A percentile compares a stretch with the other conserved stretches of the same genome.
Evolutionary conservation across 2,329 filamentous ascomycete genomes (phyloP).

Genomic region (Penicillium sp.): DNA sequence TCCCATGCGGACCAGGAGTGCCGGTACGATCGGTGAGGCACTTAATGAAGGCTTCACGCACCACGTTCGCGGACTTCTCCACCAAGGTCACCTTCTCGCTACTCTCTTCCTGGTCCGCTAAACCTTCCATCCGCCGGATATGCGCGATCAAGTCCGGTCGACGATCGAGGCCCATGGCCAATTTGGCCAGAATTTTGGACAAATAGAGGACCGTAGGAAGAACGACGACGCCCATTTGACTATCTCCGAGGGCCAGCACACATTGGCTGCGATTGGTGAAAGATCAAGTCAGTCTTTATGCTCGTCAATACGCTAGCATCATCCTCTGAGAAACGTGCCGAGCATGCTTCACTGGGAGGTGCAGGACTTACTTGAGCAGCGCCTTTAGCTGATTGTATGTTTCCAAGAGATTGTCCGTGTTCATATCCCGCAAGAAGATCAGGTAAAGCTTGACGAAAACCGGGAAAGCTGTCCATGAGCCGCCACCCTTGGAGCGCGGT

Average conservation of each 20-base stretch:
- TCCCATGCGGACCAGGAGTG: constrained; percentile 56
- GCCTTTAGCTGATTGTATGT: constrained; percentile 72
- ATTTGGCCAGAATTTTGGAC: constrained; percentile 71
- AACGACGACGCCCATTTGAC: constrained; percentile 73
- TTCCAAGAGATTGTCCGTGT: constrained; percentile 68
- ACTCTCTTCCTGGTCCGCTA: constrained; percentile 54
- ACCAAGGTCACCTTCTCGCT: constrained; percentile 74
- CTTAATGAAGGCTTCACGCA: constrained; percentile 86
- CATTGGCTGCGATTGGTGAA: constrained; percentile 58
- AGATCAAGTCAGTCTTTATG: constrained; percentile 4
- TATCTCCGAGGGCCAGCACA: constrained; percentile 74
- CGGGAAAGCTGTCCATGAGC: constrained; percentile 72
- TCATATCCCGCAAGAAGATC: constrained; percentile 73
- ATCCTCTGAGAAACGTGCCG: neutral
- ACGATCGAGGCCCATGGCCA: constrained; percentile 80
- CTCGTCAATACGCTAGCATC: neutral
- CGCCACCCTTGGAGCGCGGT: constrained; percentile 60
- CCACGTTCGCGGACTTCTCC: constrained; percentile 81
- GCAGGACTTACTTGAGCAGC: constrained; percentile 65
- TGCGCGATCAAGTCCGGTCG: constrained; percentile 71
- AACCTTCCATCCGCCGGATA: constrained; percentile 46
- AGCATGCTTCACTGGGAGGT: neutral
- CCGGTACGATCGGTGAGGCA: constrained; percentile 78
- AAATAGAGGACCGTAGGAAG: constrained; percentile 79
- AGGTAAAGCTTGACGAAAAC: constrained; percentile 79